Percentiles rank a stretch among this genome's conserved stretches.
Conservation (phyloP, 2,329 filamentous ascomycete genomes). For the Aureobasidium sp. region DNA sequence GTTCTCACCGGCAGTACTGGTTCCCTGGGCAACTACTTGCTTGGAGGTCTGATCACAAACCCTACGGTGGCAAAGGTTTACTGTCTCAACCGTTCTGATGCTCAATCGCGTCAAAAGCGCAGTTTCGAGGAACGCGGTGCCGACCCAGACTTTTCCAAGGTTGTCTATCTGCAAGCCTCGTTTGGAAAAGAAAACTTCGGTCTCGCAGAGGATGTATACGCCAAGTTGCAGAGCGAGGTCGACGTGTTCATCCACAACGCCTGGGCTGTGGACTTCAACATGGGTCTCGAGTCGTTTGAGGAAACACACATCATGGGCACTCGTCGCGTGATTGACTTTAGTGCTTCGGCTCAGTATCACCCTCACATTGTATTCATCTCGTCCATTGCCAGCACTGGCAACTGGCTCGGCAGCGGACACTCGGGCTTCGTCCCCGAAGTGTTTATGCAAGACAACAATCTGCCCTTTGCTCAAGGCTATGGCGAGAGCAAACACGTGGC, state of each 20-base stretch:
- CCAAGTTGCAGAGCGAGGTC: conserved; percentile 20
- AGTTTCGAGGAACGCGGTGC: conserved; percentile 22
- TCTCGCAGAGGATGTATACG: conserved; percentile 21
- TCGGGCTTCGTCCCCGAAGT: conserved; percentile 27
- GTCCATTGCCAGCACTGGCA: conserved; percentile 31
- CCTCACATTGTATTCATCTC: conserved; percentile 34
- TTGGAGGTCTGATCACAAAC: conserved; percentile 25
- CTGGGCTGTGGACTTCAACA: conserved; percentile 36
- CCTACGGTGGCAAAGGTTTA: conserved; percentile 24
- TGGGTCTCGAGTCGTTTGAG: conserved; percentile 27
- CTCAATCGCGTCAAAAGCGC: conserved; percentile 20
- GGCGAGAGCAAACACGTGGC: conserved; percentile 34
- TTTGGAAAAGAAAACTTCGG: conserved; percentile 24
- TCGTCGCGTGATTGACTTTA: conserved; percentile 25
- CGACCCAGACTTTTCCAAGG: conserved; percentile 22
- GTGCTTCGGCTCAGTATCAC: conserved; percentile 20
- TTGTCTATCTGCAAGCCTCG: conserved; percentile 23
- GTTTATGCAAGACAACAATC: conserved; percentile 23
- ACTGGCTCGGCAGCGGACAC: conserved; percentile 19
- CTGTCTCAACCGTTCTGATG: conserved; percentile 27
- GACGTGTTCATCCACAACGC: conserved; percentile 32
- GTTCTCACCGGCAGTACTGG: conserved; percentile 33
- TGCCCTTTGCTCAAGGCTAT: conserved; percentile 31
- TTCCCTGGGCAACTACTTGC: conserved; percentile 30
- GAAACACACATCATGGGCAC: conserved; percentile 26